Evolutionary conservation across 805 yeast species (phyloP).

Genomic region (Wickerhamomyces tratensis): DNA sequence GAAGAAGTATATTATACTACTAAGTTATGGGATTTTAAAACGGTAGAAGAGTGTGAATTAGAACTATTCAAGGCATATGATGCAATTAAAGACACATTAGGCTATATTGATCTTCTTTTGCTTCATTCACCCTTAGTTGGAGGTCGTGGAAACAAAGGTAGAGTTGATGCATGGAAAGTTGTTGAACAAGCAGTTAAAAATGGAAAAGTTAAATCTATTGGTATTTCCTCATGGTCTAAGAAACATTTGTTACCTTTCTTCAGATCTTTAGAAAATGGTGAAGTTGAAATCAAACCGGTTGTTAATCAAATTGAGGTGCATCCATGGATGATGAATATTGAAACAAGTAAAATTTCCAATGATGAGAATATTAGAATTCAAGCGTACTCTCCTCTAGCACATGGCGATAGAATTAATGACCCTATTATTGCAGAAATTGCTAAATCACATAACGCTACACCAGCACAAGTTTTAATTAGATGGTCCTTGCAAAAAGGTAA

Average conservation of each 20-base stretch:
- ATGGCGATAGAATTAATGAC: slow-evolving; percentile 37
- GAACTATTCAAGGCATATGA: slow-evolving; percentile 51
- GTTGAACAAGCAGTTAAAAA: slow-evolving; percentile 63
- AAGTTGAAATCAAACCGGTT: slow-evolving; percentile 49
- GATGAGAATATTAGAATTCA: slow-evolving; percentile 39
- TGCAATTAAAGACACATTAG: slow-evolving; percentile 37
- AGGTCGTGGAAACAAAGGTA: slow-evolving; percentile 35
- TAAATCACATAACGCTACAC: slow-evolving; percentile 28
- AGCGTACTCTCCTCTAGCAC: slow-evolving; percentile 61
- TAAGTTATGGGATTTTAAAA: slow-evolving; percentile 53
- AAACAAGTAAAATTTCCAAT: slow-evolving; percentile 33
- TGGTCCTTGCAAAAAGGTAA: slow-evolving; percentile 54
- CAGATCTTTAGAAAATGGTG: slow-evolving; percentile 35
- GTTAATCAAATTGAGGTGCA: slow-evolving; percentile 63
- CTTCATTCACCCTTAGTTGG: slow-evolving; percentile 57
- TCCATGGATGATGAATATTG: slow-evolving; percentile 36
- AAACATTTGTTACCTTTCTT: slow-evolving; percentile 56
- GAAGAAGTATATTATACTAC: slow-evolving; percentile 56
- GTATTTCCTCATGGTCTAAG: slow-evolving; percentile 67
- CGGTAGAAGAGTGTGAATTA: slow-evolving; percentile 37
- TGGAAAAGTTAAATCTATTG: slow-evolving; percentile 57
- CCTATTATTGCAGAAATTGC: slow-evolving; percentile 33
- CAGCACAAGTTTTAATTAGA: slow-evolving; percentile 43
- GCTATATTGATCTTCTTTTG: slow-evolving; percentile 65
- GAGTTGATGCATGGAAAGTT: slow-evolving; percentile 64